A percentile compares a stretch with the other conserved stretches of the same genome.
Conservation (phyloP, 1,284 basidiomycete genomes). For the Cutaneotrichosporon cyanovorans region DNA sequence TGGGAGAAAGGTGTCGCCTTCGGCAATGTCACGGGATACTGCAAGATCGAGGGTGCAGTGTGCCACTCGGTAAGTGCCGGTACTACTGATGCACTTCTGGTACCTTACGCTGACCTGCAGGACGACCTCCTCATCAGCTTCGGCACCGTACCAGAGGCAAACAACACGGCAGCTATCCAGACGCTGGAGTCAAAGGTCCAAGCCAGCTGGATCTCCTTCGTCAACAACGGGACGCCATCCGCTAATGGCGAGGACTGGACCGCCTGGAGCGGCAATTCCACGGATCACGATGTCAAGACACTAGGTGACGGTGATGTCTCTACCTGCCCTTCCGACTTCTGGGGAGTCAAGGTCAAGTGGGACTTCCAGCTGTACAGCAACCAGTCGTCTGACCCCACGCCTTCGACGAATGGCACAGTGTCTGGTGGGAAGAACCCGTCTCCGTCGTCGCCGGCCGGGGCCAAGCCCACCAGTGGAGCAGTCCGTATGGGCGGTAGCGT, state of each 20-base stretch:
- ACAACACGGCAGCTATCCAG: neutral
- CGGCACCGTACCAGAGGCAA: conserved; percentile 10
- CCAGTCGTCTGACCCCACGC: neutral
- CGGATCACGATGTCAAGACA: conserved; percentile 10
- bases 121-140: conserved; percentile 42
- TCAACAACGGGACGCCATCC: conserved; percentile 25
- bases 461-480: too few relatives aligned
- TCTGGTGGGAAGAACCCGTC: too few relatives aligned
- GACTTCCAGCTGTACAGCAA: conserved; percentile 35
- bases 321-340: conserved; percentile 27
- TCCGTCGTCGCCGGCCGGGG: too few relatives aligned
- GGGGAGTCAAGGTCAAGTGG: conserved; percentile 28
- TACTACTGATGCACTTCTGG: neutral
- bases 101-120: conserved; percentile 8
- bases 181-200: conserved; percentile 17
- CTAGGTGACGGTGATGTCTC: conserved; percentile 10
- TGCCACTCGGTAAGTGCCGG: conserved; percentile 34
- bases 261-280: conserved; percentile 8
- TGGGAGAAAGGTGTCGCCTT: conserved; percentile 63
- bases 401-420: neutral
- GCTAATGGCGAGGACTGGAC: conserved; percentile 5
- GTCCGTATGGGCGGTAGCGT: too few relatives aligned
- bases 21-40: conserved; percentile 40
- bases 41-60: conserved; percentile 26
- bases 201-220: conserved; percentile 31